phyloP scores from a whole-genome alignment of 495 filamentous ascomycete species.

The Xylaria acuta region DNA sequence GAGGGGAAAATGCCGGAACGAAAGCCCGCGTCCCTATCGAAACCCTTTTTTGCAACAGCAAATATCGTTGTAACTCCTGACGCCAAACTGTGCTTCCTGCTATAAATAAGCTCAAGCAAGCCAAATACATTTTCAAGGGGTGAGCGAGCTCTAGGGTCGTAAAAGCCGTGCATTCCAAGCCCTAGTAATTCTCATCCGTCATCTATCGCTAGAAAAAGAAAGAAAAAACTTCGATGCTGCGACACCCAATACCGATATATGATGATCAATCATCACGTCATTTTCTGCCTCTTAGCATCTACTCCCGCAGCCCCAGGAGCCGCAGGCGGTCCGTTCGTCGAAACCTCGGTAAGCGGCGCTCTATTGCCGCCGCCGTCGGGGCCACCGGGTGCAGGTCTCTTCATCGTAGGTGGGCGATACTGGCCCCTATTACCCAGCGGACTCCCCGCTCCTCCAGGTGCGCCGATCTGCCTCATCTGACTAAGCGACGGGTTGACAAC shows the following conservation, averaged over 20 bases:
- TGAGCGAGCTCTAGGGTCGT: neutral
- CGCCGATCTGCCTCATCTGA: slow-evolving; percentile 73
- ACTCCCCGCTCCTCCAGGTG: slow-evolving; percentile 63
- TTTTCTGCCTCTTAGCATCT: slow-evolving; percentile 52
- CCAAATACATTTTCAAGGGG: neutral
- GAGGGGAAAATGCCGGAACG: neutral
- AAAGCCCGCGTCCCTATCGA: neutral
- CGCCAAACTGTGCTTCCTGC: slow-evolving; percentile 17
- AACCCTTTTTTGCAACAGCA: neutral
- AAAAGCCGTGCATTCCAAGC: slow-evolving; percentile 7
- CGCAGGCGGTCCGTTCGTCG: slow-evolving; percentile 41
- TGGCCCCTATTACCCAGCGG: slow-evolving; percentile 62
- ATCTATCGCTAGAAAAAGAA: neutral
- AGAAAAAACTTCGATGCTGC: neutral
- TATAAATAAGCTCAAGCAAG: slow-evolving; percentile 5
- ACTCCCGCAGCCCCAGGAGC: slow-evolving; percentile 30
- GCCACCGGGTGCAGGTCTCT: slow-evolving; percentile 49
- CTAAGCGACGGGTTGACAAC: slow-evolving; percentile 70
- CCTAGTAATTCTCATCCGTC: neutral
- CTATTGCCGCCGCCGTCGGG: slow-evolving; percentile 32
- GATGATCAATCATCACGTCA: slow-evolving; percentile 33
- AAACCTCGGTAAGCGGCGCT: slow-evolving; percentile 48
- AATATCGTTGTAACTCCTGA: slow-evolving; percentile 6
- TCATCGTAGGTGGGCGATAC: slow-evolving; percentile 67
- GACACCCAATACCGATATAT: neutral